A percentile compares a stretch with the other conserved stretches of the same genome.
These are phyloP conservation scores for Irpex sp. DNA, from an alignment of 1,284 basidiomycete species.

Conservation along the genomic window DNA sequence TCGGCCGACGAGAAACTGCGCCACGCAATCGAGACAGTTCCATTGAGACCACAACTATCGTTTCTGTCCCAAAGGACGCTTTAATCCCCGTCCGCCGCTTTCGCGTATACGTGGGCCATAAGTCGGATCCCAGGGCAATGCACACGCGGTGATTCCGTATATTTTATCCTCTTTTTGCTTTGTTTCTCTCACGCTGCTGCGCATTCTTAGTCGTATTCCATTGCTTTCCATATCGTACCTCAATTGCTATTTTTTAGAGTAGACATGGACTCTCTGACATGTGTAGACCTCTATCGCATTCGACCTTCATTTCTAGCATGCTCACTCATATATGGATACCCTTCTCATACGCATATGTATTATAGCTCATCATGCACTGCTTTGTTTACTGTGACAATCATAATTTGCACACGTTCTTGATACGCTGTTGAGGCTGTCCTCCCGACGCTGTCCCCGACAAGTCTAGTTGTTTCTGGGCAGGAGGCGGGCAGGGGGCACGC, in stretches of 20 bases:
- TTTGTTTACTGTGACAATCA: not conserved
- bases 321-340: not conserved
- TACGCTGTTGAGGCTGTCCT: not conserved
- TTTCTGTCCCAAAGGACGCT: conserved; percentile 2
- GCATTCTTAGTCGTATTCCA: not conserved
- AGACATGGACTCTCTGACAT: not conserved
- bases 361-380: not conserved
- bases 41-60: not conserved
- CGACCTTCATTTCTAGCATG: not conserved
- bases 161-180: not conserved
- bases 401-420: not conserved
- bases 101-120: not conserved
- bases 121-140: not conserved
- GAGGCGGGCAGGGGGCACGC: not conserved
- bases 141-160: not conserved
- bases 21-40: not conserved
- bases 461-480: not conserved
- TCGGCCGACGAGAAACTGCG: not conserved
- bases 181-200: not conserved
- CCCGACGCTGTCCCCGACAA: not conserved
- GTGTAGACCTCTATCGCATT: not conserved
- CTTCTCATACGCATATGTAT: not conserved
- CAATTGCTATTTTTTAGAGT: conserved; percentile 1
- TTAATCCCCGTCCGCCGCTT: not conserved
- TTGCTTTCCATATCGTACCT: not conserved